Base-by-base conservation (phyloP, 2,329 filamentous ascomycete genomes). In the Aspergillus fructus region DNA sequence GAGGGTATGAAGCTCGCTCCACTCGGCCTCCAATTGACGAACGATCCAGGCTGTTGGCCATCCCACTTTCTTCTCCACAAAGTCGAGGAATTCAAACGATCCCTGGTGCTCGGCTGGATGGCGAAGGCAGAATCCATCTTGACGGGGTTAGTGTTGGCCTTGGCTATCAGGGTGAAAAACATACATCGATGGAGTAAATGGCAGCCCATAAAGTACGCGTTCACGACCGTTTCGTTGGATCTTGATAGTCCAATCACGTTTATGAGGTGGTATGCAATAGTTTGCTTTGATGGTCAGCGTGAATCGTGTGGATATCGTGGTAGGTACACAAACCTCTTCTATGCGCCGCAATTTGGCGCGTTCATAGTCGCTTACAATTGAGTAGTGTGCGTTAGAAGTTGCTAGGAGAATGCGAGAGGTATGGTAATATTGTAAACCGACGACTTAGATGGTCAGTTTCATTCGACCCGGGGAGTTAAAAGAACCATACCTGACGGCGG, bases 351-450 rank as follows among this genome's bases (percentile, higher is more conserved):
- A 49, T 34, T 66, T 61, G 3, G 69, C 64, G 13, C 64, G 61
- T 43, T 70, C 67, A 50, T 65, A 73, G 52, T 71, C 69, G 15
- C 58, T 68, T 17, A 63, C 52, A 0, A 55, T 42, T 17, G 58
- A 62, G 37, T 64, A 65, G 23, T 64, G 62, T 6, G 61, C 59
- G 33, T 71, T 62, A 0, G 66, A 70, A n/a, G 67, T 56, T 3
- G 69, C 67, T 7, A 73, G 61, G 7, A 73, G 65, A 8, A 72
- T 69, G 30, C 64, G 65, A 11, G 69, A 61, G 0, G 73, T 65
- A 49, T 75, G 71, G 23, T 76, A 76, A 49, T 76, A 74, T 43
- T 76, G 73, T 60, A 76, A 56, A 11, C 71, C 74, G 21, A 76
- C 68, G 2, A 73, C 74, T 30, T 70, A 48, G 11, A 17, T 13